Evolutionary conservation across 345 rosid genomes (phyloP).

Genomic region (Garcia nutans): DNA sequence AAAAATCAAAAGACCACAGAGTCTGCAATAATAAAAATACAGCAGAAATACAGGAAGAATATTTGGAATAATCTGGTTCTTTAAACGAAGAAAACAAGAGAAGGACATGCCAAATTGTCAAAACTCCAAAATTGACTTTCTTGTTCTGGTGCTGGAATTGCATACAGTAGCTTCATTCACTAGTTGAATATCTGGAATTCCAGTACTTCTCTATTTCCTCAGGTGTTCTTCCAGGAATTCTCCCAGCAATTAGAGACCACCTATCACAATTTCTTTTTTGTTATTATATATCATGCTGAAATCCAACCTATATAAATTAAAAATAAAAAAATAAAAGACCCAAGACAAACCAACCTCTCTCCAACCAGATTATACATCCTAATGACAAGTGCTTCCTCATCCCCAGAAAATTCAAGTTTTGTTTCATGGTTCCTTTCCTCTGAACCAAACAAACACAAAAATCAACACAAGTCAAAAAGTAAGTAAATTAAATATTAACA

Average conservation of each 20-base stretch:
- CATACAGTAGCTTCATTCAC: conserved; percentile 17
- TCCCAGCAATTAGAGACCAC: conserved; percentile 73
- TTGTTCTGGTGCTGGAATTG: no score
- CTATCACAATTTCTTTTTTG: conserved; percentile 16
- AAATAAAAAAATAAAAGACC: background rate
- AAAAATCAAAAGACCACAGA: background rate
- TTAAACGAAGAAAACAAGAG: background rate
- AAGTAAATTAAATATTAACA: background rate
- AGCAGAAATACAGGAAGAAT: background rate
- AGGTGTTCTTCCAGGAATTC: conserved; percentile 64
- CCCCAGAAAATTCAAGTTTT: conserved; percentile 46
- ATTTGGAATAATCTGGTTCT: background rate
- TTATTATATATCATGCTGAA: background rate
- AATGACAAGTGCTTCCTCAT: conserved; percentile 51
- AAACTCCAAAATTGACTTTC: background rate
- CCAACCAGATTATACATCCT: conserved; percentile 61
- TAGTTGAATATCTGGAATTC: conserved; percentile 46
- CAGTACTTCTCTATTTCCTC: conserved; percentile 59
- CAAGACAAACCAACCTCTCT: conserved; percentile 34
- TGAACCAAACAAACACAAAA: conserved; percentile 8
- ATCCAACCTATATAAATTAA: background rate
- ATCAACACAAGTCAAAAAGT: no score
- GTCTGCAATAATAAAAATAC: background rate
- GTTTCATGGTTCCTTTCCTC: conserved; percentile 38
- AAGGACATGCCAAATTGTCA: background rate